These are phyloP conservation scores for Talaromyces amestolkiae DNA, from an alignment of 2,329 filamentous ascomycete genomes.

Conservation along the genomic window DNA sequence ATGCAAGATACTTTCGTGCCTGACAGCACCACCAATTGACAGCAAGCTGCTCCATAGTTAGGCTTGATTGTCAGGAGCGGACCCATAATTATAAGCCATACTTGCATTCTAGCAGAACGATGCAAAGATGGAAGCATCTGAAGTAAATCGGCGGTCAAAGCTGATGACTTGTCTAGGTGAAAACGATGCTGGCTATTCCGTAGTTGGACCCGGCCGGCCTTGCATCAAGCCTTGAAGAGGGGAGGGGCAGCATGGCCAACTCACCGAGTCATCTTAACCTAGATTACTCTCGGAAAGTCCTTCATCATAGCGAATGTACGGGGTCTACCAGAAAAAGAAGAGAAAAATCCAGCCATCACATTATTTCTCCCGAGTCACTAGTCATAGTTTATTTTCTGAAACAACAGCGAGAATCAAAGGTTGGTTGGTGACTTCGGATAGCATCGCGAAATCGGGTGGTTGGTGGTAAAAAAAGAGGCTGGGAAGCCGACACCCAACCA, in stretches of 20 bases:
- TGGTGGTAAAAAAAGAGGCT: constrained; percentile 20
- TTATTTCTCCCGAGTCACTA: neutral
- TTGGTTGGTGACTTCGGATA: constrained; percentile 8
- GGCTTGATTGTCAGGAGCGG: neutral
- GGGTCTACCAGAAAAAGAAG: neutral
- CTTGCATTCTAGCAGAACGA: neutral
- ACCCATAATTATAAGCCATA: neutral
- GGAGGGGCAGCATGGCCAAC: neutral
- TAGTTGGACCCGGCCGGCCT: neutral
- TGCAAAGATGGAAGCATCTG: neutral
- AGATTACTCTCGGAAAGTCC: neutral
- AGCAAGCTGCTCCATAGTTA: neutral
- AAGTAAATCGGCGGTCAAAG: constrained; percentile 1
- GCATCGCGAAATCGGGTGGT: constrained; percentile 20
- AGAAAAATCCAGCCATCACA: neutral
- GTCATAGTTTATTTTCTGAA: neutral
- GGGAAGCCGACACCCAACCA: constrained; percentile 12
- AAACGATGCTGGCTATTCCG: neutral
- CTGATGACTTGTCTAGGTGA: neutral
- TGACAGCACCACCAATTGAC: neutral
- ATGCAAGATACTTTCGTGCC: neutral
- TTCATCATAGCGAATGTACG: neutral
- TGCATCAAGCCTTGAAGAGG: neutral
- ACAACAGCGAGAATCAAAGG: neutral
- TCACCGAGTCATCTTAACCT: neutral